phyloP scores from a whole-genome alignment of 1,284 basidiomycete genomes.

The Neonothopanus nambi region DNA sequence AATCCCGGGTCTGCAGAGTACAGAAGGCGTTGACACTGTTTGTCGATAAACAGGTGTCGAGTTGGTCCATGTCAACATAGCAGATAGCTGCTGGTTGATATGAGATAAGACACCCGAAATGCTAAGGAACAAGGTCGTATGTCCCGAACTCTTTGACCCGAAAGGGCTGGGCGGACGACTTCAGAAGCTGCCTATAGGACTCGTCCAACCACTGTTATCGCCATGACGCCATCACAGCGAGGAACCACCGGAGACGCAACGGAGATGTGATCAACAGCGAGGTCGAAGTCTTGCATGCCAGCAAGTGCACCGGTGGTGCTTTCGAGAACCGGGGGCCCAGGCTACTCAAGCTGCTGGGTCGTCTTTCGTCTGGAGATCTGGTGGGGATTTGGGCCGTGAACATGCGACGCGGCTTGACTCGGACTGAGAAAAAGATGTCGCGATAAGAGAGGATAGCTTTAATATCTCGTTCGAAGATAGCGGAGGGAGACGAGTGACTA shows the following conservation, averaged over 20 bases:
- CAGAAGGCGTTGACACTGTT: not conserved
- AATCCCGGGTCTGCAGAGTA: not conserved
- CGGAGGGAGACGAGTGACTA: constrained; percentile 74
- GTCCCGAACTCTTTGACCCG: constrained; percentile 39
- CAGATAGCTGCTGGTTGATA: too few relatives aligned
- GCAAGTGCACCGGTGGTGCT: constrained; percentile 68
- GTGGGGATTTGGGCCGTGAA: too few relatives aligned
- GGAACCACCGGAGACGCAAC: constrained; percentile 52
- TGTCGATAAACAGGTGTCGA: too few relatives aligned
- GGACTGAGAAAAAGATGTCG: not conserved
- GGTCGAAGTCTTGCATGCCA: constrained; percentile 28
- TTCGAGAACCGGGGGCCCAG: constrained; percentile 75
- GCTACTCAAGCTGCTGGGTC: constrained; percentile 69
- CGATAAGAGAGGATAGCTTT: constrained; percentile 49
- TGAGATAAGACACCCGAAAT: constrained; percentile 42
- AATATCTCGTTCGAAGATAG: too few relatives aligned
- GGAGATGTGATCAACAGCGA: constrained; percentile 49
- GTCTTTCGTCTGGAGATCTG: constrained; percentile 68
- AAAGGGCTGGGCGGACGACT: too few relatives aligned
- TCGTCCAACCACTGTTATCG: constrained; percentile 56
- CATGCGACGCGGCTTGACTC: not conserved
- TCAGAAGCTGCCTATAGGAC: constrained; percentile 64
- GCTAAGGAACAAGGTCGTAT: constrained; percentile 44
- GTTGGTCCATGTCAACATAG: too few relatives aligned
- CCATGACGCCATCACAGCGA: constrained; percentile 26